These are phyloP conservation scores for Hyphopichia fennica DNA, from an alignment of 1,139 yeast genomes.

Conservation along the genomic window DNA sequence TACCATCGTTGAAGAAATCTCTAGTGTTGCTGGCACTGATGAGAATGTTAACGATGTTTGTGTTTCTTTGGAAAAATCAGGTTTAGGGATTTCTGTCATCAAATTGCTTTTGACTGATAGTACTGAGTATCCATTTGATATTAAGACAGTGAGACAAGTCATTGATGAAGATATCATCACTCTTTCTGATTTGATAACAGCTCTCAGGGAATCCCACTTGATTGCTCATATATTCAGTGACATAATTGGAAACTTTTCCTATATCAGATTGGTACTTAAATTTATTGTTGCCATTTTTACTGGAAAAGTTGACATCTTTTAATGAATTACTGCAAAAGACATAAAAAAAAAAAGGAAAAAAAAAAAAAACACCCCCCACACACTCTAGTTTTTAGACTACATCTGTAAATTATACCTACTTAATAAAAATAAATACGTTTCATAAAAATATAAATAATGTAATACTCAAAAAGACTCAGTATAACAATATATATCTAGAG, in stretches of 20 bases:
- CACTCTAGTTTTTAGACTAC: not conserved
- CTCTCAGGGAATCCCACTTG: constrained; percentile 10
- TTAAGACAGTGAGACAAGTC: constrained; percentile 17
- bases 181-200: constrained; percentile 11
- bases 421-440: not conserved
- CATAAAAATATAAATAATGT: constrained; percentile 1
- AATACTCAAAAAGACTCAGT: constrained; percentile 26
- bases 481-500: constrained; percentile 38
- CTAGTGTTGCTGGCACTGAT: constrained; percentile 13
- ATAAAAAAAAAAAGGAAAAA: not conserved
- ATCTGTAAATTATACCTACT: not conserved
- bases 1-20: constrained; percentile 2
- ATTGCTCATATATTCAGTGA: not conserved
- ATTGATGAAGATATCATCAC: constrained; percentile 19
- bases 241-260: not conserved
- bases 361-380: not conserved
- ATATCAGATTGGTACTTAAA: not conserved
- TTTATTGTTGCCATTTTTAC: constrained; percentile 2
- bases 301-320: constrained; percentile 1
- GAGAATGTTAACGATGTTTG: constrained; percentile 20
- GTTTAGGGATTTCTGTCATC: constrained; percentile 26
- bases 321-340: not conserved
- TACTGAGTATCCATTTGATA: constrained; percentile 21
- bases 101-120: constrained; percentile 20
- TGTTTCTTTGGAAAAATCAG: constrained; percentile 28